These are phyloP conservation scores for Pleurotus giganteus DNA, from an alignment of 768 basidiomycete species.

Conservation along the genomic window DNA sequence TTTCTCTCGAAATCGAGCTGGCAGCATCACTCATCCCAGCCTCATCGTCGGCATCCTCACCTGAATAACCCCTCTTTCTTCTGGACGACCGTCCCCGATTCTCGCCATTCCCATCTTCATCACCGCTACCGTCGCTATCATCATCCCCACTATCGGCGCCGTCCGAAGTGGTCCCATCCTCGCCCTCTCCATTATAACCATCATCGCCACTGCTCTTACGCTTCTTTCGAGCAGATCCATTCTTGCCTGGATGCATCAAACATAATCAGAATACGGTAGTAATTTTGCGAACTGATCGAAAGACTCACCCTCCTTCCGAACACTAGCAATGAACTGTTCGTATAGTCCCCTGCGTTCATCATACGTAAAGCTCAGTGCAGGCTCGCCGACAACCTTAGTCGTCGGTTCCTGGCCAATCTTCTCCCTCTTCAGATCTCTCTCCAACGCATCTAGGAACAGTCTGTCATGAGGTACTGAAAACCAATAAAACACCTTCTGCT, in stretches of 20 bases:
- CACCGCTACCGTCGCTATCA: constrained; percentile 18
- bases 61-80: neutral
- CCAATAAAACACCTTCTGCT: constrained; percentile 99
- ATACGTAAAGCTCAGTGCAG: constrained; percentile 85
- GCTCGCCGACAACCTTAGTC: constrained; percentile 71
- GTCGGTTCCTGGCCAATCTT: constrained; percentile 89
- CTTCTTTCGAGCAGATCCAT: neutral
- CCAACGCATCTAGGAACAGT: constrained; percentile 93
- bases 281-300: constrained; percentile 1
- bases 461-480: constrained; percentile 97
- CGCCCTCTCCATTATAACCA: constrained; percentile 39
- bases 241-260: neutral
- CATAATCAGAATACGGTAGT: constrained; percentile 8
- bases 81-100: neutral
- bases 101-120: constrained; percentile 17
- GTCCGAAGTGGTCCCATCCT: constrained; percentile 33
- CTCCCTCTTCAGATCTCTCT: constrained; percentile 94
- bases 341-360: constrained; percentile 83
- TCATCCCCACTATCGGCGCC: constrained; percentile 27
- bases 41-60: constrained; percentile 8
- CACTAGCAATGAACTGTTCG: constrained; percentile 69
- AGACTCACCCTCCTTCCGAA: constrained; percentile 15
- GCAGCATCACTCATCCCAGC: neutral
- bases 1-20: constrained; percentile 11
- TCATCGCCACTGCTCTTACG: constrained; percentile 32